phyloP scores from a whole-genome alignment of 495 filamentous ascomycete genomes.

The Aspergillus egyptiacus region DNA sequence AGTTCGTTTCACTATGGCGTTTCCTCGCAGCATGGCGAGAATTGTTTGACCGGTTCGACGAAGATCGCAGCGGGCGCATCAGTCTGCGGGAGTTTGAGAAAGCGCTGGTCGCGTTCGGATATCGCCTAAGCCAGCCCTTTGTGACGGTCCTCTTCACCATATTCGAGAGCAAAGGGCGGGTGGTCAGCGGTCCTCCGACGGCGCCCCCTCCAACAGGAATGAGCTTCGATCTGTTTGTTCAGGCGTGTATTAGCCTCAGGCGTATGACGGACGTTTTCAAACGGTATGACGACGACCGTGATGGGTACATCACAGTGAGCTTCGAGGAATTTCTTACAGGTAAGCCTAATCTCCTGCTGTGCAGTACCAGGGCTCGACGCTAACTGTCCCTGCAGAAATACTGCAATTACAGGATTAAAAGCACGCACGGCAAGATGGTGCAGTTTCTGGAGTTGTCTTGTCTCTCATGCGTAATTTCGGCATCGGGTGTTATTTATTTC shows the following conservation, averaged over 20 bases:
- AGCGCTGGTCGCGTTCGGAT: constrained; percentile 89
- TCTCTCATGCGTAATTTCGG: not conserved
- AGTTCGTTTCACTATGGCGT: constrained; percentile 90
- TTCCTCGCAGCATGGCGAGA: constrained; percentile 91
- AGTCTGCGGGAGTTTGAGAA: constrained; percentile 81
- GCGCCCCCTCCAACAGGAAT: constrained; percentile 55
- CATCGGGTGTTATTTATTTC: not conserved
- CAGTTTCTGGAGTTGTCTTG: not conserved
- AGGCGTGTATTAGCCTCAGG: constrained; percentile 93
- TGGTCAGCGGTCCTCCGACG: constrained; percentile 23
- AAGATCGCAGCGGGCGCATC: constrained; percentile 81
- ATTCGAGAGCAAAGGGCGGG: constrained; percentile 48
- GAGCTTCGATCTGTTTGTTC: constrained; percentile 96
- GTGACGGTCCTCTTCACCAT: constrained; percentile 72
- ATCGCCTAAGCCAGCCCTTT: constrained; percentile 78
- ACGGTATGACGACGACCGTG: constrained; percentile 94
- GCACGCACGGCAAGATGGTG: not conserved
- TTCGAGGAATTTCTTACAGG: constrained; percentile 77
- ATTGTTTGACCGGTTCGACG: constrained; percentile 93
- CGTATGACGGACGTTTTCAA: constrained; percentile 99
- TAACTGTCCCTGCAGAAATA: constrained; percentile 25
- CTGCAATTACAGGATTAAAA: constrained; percentile 38
- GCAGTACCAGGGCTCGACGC: not conserved
- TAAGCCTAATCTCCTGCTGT: constrained; percentile 22
- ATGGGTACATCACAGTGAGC: constrained; percentile 81